Evolutionary conservation across 2,329 filamentous ascomycete species (phyloP).

Genomic region (Cladosporium austrohemisphaericum): DNA sequence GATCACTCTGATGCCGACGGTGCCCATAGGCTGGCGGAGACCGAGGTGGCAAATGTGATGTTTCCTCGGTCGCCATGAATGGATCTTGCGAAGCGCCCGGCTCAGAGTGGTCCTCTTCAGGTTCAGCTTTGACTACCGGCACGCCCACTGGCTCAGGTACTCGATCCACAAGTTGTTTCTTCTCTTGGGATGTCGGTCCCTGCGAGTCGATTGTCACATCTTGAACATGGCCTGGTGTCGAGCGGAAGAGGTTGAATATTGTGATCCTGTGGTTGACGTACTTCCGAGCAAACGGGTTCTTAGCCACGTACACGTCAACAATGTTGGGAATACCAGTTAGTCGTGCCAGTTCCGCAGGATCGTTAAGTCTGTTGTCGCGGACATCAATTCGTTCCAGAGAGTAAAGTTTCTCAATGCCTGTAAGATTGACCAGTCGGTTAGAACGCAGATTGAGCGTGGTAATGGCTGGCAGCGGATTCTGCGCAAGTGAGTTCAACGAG

Average conservation of each 20-base stretch:
- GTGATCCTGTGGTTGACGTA: slow-evolving; percentile 80
- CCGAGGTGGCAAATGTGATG: background rate
- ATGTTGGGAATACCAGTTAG: slow-evolving; percentile 89
- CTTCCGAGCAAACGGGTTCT: slow-evolving; percentile 87
- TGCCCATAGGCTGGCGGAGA: slow-evolving; percentile 19
- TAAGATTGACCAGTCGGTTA: slow-evolving; percentile 81
- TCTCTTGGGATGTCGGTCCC: slow-evolving; percentile 79
- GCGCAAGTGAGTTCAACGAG: slow-evolving; percentile 79
- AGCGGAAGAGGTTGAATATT: slow-evolving; percentile 94
- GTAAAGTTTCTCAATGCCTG: slow-evolving; percentile 82
- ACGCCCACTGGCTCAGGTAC: slow-evolving; percentile 70
- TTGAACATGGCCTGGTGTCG: slow-evolving; percentile 81
- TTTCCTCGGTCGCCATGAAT: background rate
- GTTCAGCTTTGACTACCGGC: slow-evolving; percentile 71
- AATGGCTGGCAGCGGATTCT: slow-evolving; percentile 86
- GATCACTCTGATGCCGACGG: slow-evolving; percentile 29
- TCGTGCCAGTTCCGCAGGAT: slow-evolving; percentile 84
- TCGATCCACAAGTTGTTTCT: slow-evolving; percentile 77
- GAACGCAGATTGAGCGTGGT: slow-evolving; percentile 86
- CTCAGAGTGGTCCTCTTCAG: slow-evolving; percentile 51
- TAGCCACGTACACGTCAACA: slow-evolving; percentile 84
- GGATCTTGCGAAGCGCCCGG: slow-evolving; percentile 10
- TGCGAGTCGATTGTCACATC: slow-evolving; percentile 85
- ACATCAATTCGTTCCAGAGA: slow-evolving; percentile 88
- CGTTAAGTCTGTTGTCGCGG: slow-evolving; percentile 83